These are phyloP conservation scores for Porogramme epimiltina DNA, from an alignment of 1,284 basidiomycete species.

Conservation along the genomic window DNA sequence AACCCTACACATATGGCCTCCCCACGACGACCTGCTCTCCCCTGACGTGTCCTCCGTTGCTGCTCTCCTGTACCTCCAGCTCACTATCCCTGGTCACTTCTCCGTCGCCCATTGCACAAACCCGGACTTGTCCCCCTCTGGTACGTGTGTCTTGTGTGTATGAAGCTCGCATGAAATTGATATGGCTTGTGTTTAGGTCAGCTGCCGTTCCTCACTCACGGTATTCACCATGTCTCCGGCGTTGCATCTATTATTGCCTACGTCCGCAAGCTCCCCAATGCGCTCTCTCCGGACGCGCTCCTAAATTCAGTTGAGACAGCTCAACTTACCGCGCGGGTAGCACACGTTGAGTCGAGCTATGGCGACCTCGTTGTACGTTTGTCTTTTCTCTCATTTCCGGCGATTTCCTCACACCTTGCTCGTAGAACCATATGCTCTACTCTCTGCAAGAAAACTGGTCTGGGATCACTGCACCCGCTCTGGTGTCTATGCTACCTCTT, in stretches of 20 bases:
- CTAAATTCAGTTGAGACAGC: constrained; percentile 50
- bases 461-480: constrained; percentile 50
- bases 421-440: constrained; percentile 58
- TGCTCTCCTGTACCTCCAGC: constrained; percentile 66
- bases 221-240: constrained; percentile 48
- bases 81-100: constrained; percentile 65
- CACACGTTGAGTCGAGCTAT: constrained; percentile 65
- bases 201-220: constrained; percentile 69
- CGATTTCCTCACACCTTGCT: constrained; percentile 4
- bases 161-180: background rate
- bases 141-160: constrained; percentile 44
- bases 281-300: constrained; percentile 45
- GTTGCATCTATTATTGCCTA: constrained; percentile 67
- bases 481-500: constrained; percentile 59
- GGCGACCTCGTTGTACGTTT: constrained; percentile 68
- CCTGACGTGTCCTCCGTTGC: constrained; percentile 67
- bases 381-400: background rate
- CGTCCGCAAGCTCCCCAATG: constrained; percentile 47
- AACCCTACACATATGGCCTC: constrained; percentile 68
- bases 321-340: constrained; percentile 58
- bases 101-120: constrained; percentile 60
- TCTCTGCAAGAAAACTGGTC: constrained; percentile 64
- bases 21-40: constrained; percentile 62
- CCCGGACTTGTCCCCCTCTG: constrained; percentile 76
- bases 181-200: constrained; percentile 49